Evolutionary conservation across 2,329 filamentous ascomycete genomes (phyloP), one percentile per base, ranked within the genome.

Genomic region (Colletotrichum tofieldiae): DNA sequence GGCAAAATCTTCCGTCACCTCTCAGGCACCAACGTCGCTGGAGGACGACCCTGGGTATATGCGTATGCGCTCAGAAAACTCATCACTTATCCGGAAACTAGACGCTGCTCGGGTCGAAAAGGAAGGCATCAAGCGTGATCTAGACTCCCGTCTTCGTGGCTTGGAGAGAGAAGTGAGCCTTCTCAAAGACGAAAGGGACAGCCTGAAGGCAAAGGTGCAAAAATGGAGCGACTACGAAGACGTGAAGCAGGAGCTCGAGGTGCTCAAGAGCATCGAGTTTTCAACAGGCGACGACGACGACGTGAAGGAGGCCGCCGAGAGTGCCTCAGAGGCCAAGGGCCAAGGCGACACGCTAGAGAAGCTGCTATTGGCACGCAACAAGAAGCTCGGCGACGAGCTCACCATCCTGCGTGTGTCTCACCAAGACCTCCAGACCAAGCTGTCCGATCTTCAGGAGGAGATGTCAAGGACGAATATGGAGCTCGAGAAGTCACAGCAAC

Each of bases 231-330:
- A 99, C 81, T 99, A 99, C 80, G 95, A 98, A 43, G 96, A 98
- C 71, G 91, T 99, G 59, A 98, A 96, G 83, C 94, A 97, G 75
- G 97, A 99, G 82, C 88, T 99, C 3, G 96, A 98, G 78, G 95
- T 98, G 73, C 89, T 99, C 73, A 98, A 98, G 89, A 97, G 96
- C 76, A 98, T 99, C 77, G 96, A 99, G 80, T 98, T 99, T 77
- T 94, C 96, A 2, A 96, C 94, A 0, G 95, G 94, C 9, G 93
- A 96, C 74, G 95, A 97, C 72, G 93, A 95, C 58, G 84, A 84
- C 49, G 76, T 81, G 37, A 75, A 81, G 2, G 84, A 86, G 35
- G 75, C 59, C 66, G 74, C 41, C 49, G 79, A 86, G 16, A 90
- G 91, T 76, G 89, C 88, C 3, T 77, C 84, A 3, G 80, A 84